These are phyloP conservation scores for Hyphopichia khmerensis DNA, from an alignment of 1,139 yeast species.

Conservation along the genomic window DNA sequence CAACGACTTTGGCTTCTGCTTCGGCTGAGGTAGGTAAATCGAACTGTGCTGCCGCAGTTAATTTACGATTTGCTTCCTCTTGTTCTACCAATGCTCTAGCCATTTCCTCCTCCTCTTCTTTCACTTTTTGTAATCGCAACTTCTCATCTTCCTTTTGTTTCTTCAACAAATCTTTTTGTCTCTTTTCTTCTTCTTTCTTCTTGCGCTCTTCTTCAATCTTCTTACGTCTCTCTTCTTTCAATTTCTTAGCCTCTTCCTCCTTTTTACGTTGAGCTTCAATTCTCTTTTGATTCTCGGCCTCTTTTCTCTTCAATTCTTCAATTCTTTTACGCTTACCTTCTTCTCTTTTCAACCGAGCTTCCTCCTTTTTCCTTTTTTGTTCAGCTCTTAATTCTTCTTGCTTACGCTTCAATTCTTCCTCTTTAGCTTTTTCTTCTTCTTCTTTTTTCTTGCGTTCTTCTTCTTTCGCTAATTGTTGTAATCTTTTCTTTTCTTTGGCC, in stretches of 20 bases:
- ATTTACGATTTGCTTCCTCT: constrained; percentile 21
- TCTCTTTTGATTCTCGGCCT: constrained; percentile 44
- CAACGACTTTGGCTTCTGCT: constrained; percentile 5
- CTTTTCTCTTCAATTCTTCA: constrained; percentile 42
- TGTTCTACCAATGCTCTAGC: constrained; percentile 19
- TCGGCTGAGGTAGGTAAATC: too few relatives aligned
- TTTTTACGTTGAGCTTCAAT: constrained; percentile 51
- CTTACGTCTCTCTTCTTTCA: constrained; percentile 46
- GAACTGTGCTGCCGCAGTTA: constrained; percentile 3
- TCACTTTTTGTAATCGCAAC: constrained; percentile 8
- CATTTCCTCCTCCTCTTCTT: constrained; percentile 32
- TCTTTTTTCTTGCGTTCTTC: constrained; percentile 65
- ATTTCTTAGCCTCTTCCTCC: constrained; percentile 42
- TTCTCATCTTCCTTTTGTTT: constrained; percentile 42
- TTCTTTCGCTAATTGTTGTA: constrained; percentile 69
- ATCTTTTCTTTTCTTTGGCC: constrained; percentile 74
- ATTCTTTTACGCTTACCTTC: constrained; percentile 51
- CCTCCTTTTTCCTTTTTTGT: constrained; percentile 48
- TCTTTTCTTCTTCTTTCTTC: constrained; percentile 47
- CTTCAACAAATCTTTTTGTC: constrained; percentile 23
- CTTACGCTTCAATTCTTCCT: constrained; percentile 31
- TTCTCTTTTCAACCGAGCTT: constrained; percentile 47
- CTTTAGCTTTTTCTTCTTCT: constrained; percentile 46
- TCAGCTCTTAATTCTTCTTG: constrained; percentile 44
- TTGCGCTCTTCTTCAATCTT: constrained; percentile 42